A percentile compares a stretch with the other conserved stretches of the same genome.
These are phyloP conservation scores for Starmerella gropengiesseri DNA, from an alignment of 805 yeast species.

Conservation along the genomic window DNA sequence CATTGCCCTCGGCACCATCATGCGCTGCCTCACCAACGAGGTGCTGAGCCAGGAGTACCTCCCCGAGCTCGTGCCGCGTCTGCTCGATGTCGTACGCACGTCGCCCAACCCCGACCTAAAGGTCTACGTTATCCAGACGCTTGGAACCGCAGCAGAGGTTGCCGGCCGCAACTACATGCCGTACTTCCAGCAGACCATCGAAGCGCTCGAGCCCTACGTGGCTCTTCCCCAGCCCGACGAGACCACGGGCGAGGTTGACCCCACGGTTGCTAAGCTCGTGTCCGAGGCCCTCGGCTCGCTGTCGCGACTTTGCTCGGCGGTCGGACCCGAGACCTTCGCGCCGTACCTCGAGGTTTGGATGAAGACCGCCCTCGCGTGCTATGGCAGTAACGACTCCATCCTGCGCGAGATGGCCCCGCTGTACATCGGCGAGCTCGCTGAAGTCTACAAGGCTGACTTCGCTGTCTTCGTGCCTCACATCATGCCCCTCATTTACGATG, in stretches of 20 bases:
- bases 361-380: slow-evolving; percentile 72
- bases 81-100: slow-evolving; percentile 68
- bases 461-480: slow-evolving; percentile 73
- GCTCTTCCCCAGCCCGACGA: slow-evolving; percentile 44
- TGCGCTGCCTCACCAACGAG: slow-evolving; percentile 83
- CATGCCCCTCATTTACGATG: slow-evolving; percentile 72
- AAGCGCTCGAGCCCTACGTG: slow-evolving; percentile 71
- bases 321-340: slow-evolving; percentile 79
- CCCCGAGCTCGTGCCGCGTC: slow-evolving; percentile 80
- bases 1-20: slow-evolving; percentile 77
- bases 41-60: slow-evolving; percentile 66
- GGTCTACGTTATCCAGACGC: slow-evolving; percentile 76
- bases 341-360: slow-evolving; percentile 79
- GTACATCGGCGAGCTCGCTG: slow-evolving; percentile 85
- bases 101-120: slow-evolving; percentile 43
- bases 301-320: slow-evolving; percentile 92
- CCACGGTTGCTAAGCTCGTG: slow-evolving; percentile 51
- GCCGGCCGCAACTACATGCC: slow-evolving; percentile 82
- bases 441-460: slow-evolving; percentile 85
- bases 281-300: slow-evolving; percentile 88
- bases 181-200: slow-evolving; percentile 70
- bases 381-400: slow-evolving; percentile 67
- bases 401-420: slow-evolving; percentile 92
- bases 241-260: slow-evolving; percentile 77
- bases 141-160: slow-evolving; percentile 95